Percentiles rank a stretch among this genome's conserved stretches.
Evolutionary conservation across 2,329 filamentous ascomycete genomes (phyloP).

Genomic region (Nigrospora oryzae): DNA sequence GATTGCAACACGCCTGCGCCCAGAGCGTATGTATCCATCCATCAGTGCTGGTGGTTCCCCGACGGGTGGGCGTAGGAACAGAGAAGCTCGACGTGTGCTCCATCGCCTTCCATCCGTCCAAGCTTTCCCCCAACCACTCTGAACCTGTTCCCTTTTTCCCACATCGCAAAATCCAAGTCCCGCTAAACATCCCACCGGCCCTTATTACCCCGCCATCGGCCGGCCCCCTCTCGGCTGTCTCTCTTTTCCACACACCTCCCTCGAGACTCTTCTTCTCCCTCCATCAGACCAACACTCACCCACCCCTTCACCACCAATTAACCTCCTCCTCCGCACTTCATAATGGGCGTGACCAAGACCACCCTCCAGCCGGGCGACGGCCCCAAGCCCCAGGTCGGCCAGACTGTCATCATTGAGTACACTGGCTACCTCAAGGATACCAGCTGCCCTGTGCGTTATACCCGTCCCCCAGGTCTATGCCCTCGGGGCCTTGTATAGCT

Average conservation of each 20-base stretch:
- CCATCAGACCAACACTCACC: constrained; percentile 2
- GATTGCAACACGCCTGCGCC: too few species aligned
- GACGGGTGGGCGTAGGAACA: too few species aligned
- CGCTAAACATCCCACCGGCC: constrained; percentile 1
- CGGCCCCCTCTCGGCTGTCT: neutral
- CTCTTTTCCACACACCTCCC: neutral
- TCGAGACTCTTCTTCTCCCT: neutral
- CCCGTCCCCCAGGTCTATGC: too few species aligned
- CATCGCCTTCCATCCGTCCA: neutral
- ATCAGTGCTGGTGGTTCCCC: too few species aligned
- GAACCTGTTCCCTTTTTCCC: neutral
- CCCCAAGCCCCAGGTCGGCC: constrained; percentile 52
- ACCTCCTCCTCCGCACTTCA: constrained; percentile 16
- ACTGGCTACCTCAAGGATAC: constrained; percentile 76
- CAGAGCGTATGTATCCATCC: too few species aligned
- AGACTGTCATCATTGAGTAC: constrained; percentile 83
- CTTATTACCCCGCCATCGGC: constrained; percentile 1
- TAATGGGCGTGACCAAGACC: constrained; percentile 69
- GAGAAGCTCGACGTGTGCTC: neutral
- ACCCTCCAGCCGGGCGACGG: constrained; percentile 53
- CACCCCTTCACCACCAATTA: constrained; percentile 5
- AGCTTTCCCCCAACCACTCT: neutral
- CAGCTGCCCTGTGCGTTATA: constrained; percentile 29
- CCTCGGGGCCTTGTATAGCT: too few species aligned
- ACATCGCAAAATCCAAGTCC: neutral